Base-by-base conservation (phyloP, 75 land plant species). In the Sequoiadendron giganteum region DNA sequence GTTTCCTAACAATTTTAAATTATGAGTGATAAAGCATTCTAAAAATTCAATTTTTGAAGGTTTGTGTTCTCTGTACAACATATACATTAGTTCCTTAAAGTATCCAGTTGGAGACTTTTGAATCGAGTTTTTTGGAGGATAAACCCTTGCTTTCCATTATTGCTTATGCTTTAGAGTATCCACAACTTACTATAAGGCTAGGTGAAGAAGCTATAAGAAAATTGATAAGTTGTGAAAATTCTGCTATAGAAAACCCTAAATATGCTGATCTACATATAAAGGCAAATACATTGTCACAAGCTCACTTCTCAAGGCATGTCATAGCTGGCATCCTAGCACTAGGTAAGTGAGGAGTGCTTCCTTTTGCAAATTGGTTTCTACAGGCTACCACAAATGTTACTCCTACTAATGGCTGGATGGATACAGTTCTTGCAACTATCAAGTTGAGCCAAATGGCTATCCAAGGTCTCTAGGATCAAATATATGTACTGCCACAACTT, bases 341-440 rank as follows among this genome's bases (percentile, higher is more conserved):
- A 45, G 48, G 3, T 45, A 0, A 45, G 48, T 4, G 8, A 45
- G 97, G 95, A 88, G 93, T 97, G 1, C 93, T 97, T 42, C 89
- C 96, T 56, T 94, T 92, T 87, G 95, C 99, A n/a, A 93, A 88
- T 73, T 91, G 96, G 75, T 87, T 97, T 83, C 93, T 97, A 34
- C 98, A 97, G 85, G 98, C 98, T n/a, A 95, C 95, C 98, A 97
- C 96, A 56, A 98, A 97, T 91, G 99, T 97, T 47, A 95, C 96
- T 86, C 95, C 99, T 3, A 95, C 94, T 89, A 96, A 92, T 86
- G 95, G 95, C 14, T 97, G 99, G 99, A 87, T 97, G 40, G 95
- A 89, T 88, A 93, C 95, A 81, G 98, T 96, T n/a, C 92, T 97
- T 70, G 91, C 93, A 83, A 94, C 96, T 14, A 96, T 97, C 98